Base-by-base conservation (phyloP, 2,329 filamentous ascomycete species). In the Apiospora saccharicola region DNA sequence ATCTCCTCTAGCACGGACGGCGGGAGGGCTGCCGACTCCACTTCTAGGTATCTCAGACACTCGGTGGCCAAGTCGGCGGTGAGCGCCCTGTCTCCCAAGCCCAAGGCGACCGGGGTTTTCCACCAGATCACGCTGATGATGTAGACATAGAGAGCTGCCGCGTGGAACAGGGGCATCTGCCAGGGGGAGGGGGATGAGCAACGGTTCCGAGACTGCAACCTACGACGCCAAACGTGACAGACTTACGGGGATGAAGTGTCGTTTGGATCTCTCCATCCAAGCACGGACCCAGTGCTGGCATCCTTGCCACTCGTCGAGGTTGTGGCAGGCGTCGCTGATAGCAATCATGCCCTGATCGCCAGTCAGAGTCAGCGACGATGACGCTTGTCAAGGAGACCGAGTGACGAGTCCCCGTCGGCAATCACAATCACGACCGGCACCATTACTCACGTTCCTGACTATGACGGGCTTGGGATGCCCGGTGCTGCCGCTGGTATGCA, bases 1-100 rank as follows among this genome's bases (percentile, higher is more conserved):
- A 87, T 79, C 3, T 86, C 84, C 68, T 86, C 85, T 0, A 87
- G 71, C 24, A 86, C 78, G 0, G 82, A 79, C 0, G 85, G 85
- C 1, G 84, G 79, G 10, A 84, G 72, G 0, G 82, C n/a, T 0
- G 78, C 73, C 1, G 76, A 75, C n/a, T 84, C 77, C 0, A 78
- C 75, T 0, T 77, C 72, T 4, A 77, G 73, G 34, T 81, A 49
- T 0, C 78, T 67, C 6, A 84, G 64, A n/a, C 79, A 80, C 19
- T 83, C 79, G 0, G 80, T 34, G 1, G 80, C 78, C 1, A 82
- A 68, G 24, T 83, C 82, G 0, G 82, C 73, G 0, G 79, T 82
- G 2, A 85, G 69, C 0, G 83, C 81, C 4, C 80, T 79, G 30
- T 82, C 80, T 1, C 78, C 68, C 1, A 82, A 76, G 3, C 78